Evolutionary conservation across 1,284 basidiomycete genomes (phyloP).

Genomic region (Chalciporus sp.): DNA sequence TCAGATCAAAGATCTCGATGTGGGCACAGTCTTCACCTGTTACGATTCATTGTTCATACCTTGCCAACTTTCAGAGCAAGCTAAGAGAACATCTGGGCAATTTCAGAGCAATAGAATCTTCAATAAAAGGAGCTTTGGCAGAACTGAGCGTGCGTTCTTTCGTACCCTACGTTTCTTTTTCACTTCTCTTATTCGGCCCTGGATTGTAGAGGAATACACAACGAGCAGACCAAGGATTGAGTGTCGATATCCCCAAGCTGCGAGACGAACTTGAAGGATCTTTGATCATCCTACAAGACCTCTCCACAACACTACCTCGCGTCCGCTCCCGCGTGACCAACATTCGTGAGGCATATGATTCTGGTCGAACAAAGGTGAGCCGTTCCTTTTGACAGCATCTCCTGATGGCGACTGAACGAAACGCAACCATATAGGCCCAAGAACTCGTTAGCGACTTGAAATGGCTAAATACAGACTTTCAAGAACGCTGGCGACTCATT

Average conservation of each 20-base stretch:
- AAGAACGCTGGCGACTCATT: slow-evolving; percentile 67
- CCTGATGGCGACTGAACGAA: neutral
- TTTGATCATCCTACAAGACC: slow-evolving; percentile 50
- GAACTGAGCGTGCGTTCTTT: slow-evolving; percentile 53
- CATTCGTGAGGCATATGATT: slow-evolving; percentile 64
- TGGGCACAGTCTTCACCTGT: slow-evolving; percentile 28
- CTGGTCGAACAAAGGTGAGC: slow-evolving; percentile 64
- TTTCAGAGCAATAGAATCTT: slow-evolving; percentile 67
- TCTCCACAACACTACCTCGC: slow-evolving; percentile 56
- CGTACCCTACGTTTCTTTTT: neutral
- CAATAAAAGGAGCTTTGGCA: slow-evolving; percentile 60
- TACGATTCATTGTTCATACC: slow-evolving; percentile 9
- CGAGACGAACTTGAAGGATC: slow-evolving; percentile 59
- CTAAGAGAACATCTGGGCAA: slow-evolving; percentile 70
- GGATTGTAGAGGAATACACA: slow-evolving; percentile 54
- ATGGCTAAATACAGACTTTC: slow-evolving; percentile 76
- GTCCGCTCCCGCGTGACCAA: slow-evolving; percentile 60
- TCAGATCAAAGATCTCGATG: slow-evolving; percentile 73
- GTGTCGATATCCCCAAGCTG: slow-evolving; percentile 61
- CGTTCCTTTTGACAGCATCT: neutral
- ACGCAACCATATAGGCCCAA: slow-evolving; percentile 48
- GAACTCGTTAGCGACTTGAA: slow-evolving; percentile 58
- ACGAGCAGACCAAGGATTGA: slow-evolving; percentile 57
- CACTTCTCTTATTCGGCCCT: neutral
- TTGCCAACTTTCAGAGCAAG: slow-evolving; percentile 45